Conservation (phyloP, 2,329 filamentous ascomycete genomes). For the Arthrobotrys sphaeroides region DNA sequence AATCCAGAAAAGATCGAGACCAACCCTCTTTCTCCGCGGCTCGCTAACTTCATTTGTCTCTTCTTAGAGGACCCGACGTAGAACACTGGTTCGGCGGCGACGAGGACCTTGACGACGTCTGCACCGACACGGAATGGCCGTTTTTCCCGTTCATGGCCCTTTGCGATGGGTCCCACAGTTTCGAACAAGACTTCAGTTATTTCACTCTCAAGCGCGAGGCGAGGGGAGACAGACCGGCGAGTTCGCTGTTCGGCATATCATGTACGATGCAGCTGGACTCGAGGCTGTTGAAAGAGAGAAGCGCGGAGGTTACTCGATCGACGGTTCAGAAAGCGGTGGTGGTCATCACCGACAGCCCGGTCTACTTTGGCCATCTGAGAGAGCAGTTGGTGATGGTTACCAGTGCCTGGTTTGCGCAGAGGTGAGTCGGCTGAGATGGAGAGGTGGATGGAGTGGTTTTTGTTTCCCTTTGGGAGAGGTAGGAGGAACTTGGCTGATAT, state of each 20-base stretch:
- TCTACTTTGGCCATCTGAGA: constrained; percentile 82
- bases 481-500: constrained; percentile 29
- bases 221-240: constrained; percentile 68
- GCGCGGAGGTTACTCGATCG: constrained; percentile 90
- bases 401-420: constrained; percentile 94
- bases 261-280: constrained; percentile 93
- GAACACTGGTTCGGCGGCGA: constrained; percentile 85
- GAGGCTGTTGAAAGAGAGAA: constrained; percentile 77
- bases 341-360: constrained; percentile 88
- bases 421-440: constrained; percentile 62
- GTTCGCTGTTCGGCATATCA: constrained; percentile 92
- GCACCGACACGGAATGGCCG: constrained; percentile 85
- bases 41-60: not conserved
- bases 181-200: constrained; percentile 96
- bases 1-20: not conserved
- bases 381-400: constrained; percentile 91
- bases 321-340: constrained; percentile 98
- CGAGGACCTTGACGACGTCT: constrained; percentile 78
- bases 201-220: constrained; percentile 75
- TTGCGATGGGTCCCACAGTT: constrained; percentile 92
- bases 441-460: constrained; percentile 12
- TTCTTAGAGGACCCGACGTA: constrained; percentile 81
- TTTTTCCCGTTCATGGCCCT: constrained; percentile 95
- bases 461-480: constrained; percentile 18
- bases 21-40: not conserved